These are phyloP conservation scores for Lecanicillium sp. DNA, from an alignment of 2,329 filamentous ascomycete genomes.

Conservation along the genomic window DNA sequence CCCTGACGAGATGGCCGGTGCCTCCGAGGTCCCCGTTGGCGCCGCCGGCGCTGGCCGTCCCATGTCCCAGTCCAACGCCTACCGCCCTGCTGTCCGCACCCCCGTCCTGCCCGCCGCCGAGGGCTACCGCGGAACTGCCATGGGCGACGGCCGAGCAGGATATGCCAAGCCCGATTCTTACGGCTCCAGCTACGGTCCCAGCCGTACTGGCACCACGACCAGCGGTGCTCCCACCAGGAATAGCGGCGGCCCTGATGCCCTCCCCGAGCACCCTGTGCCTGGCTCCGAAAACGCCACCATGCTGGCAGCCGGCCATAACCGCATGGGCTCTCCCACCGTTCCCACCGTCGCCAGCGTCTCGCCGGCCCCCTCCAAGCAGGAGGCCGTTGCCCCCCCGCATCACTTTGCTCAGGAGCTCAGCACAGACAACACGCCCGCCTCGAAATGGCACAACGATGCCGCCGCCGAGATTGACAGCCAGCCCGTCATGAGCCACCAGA, in stretches of 20 bases:
- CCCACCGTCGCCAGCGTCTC: constrained; percentile 2
- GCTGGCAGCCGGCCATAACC: constrained; percentile 9
- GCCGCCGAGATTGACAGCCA: constrained; percentile 35
- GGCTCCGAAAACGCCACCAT: constrained; percentile 16
- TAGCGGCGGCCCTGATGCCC: constrained; percentile 17
- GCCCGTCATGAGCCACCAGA: constrained; percentile 27
- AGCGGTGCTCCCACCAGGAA: not conserved
- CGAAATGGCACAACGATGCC: constrained; percentile 29
- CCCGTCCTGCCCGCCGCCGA: constrained; percentile 24
- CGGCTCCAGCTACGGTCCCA: constrained; percentile 24
- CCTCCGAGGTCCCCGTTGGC: constrained; percentile 38
- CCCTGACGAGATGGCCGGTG: constrained; percentile 35
- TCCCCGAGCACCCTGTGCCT: constrained; percentile 23
- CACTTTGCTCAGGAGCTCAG: constrained; percentile 31
- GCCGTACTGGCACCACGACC: constrained; percentile 18
- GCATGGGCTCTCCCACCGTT: constrained; percentile 1
- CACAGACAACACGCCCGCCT: constrained; percentile 24
- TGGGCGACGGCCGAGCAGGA: constrained; percentile 33
- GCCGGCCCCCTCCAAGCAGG: not conserved
- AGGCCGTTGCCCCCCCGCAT: constrained; percentile 1
- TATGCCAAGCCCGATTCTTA: constrained; percentile 33
- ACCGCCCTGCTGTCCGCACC: constrained; percentile 22
- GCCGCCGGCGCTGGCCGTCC: constrained; percentile 21
- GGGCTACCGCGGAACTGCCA: constrained; percentile 35
- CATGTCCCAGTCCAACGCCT: constrained; percentile 27